Percentiles rank a stretch among this genome's conserved stretches.
phyloP scores from a whole-genome alignment of 106 monocot genomes.

The Hemerocallis citrina region DNA sequence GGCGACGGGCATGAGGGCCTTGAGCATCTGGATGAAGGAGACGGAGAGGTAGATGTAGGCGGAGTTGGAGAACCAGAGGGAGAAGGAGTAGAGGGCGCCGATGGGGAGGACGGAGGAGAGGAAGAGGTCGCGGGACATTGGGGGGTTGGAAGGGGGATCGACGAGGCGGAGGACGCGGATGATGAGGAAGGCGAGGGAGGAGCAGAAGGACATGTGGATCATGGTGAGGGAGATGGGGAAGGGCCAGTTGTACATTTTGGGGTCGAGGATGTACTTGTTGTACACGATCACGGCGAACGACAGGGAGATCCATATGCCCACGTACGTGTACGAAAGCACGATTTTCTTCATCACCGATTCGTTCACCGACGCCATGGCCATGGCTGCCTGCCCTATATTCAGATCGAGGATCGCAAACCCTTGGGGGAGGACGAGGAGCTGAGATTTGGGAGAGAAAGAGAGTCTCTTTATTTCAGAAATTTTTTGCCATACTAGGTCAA shows the following conservation, averaged over 20 bases:
- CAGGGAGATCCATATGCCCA: slow-evolving; percentile 34
- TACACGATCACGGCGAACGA: slow-evolving; percentile 43
- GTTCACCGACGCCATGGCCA: not conserved
- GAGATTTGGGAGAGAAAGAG: too few relatives aligned
- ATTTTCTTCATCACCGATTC: slow-evolving; percentile 29
- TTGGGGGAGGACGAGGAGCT: too few relatives aligned
- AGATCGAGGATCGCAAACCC: too few relatives aligned
- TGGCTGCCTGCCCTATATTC: not conserved
- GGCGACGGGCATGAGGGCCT: slow-evolving; percentile 53
- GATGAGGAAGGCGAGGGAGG: slow-evolving; percentile 31
- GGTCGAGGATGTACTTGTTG: slow-evolving; percentile 53
- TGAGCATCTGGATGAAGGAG: slow-evolving; percentile 61
- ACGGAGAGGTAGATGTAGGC: slow-evolving; percentile 58
- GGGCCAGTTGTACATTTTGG: slow-evolving; percentile 44
- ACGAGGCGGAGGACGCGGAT: slow-evolving; percentile 30
- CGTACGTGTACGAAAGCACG: slow-evolving; percentile 30
- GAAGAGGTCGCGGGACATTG: slow-evolving; percentile 35
- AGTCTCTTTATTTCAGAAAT: too few relatives aligned
- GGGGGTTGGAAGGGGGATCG: slow-evolving; percentile 14
- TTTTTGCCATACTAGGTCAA: too few relatives aligned
- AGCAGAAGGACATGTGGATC: slow-evolving; percentile 49
- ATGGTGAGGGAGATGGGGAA: slow-evolving; percentile 47
- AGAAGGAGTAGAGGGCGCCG: slow-evolving; percentile 41
- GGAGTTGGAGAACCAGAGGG: slow-evolving; percentile 55
- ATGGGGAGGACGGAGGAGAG: slow-evolving; percentile 44